Percentiles rank a stretch among this genome's conserved stretches.
Evolutionary conservation across 140 eudicot genomes (phyloP).

Genomic region (Senecio squalidus): DNA sequence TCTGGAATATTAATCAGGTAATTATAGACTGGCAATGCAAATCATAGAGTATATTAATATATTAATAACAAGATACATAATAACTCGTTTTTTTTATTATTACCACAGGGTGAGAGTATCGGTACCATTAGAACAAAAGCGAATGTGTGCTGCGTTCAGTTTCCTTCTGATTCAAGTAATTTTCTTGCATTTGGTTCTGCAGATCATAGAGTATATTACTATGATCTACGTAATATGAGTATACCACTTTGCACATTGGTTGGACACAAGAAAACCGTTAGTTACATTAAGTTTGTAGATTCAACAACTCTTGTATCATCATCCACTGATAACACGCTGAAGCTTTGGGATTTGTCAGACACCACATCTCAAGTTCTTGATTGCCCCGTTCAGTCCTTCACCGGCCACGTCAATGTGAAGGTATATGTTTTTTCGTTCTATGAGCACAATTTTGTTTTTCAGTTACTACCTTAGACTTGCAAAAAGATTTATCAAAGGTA

Average conservation of each 20-base stretch:
- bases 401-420: slow-evolving; percentile 70
- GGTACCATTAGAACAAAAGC: slow-evolving; percentile 86
- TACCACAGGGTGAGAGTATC: slow-evolving; percentile 70
- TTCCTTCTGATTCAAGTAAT: slow-evolving; percentile 65
- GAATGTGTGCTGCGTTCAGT: slow-evolving; percentile 89
- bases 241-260: slow-evolving; percentile 71
- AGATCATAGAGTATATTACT: slow-evolving; percentile 79
- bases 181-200: slow-evolving; percentile 95
- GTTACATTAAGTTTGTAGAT: slow-evolving; percentile 88
- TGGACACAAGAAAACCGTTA: slow-evolving; percentile 89
- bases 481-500: no score
- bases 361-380: slow-evolving; percentile 52
- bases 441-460: no score
- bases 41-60: slow-evolving; percentile 26
- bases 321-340: slow-evolving; percentile 74
- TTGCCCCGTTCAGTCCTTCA: slow-evolving; percentile 62
- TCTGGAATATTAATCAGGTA: slow-evolving; percentile 99
- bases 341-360: slow-evolving; percentile 78
- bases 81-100: slow-evolving; percentile 39
- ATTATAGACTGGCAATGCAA: slow-evolving; percentile 53
- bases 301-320: slow-evolving; percentile 73
- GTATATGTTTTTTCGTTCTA: slow-evolving; percentile 27
- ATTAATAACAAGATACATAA: slow-evolving; percentile 21
- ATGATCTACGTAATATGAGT: slow-evolving; percentile 75
- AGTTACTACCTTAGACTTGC: no score